Evolutionary conservation across 2,329 filamentous ascomycete species (phyloP), one percentile per base, ranked within the genome.

Genomic region (Macrophomina pseudophaseolina): DNA sequence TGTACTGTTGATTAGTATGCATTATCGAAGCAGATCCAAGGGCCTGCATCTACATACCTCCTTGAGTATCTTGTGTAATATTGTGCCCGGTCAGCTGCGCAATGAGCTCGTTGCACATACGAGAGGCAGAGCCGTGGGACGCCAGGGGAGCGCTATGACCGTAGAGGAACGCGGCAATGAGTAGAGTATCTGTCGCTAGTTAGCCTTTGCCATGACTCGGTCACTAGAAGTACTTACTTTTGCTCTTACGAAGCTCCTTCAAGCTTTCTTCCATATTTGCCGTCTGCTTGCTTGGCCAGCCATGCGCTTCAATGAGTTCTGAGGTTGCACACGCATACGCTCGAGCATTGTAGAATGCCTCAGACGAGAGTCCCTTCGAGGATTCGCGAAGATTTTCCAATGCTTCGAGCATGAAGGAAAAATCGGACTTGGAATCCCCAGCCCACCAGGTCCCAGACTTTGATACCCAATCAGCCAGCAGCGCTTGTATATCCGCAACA

Each of bases 101-200:
- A 54, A 90, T 78, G 38, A 89, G 73, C 71, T 89, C 86, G 71
- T 88, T 90, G 72, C 85, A 87, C 63, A 87, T 76, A 67, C 83
- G 80, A 66, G 80, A 81, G 42, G 85, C 82, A 7, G 80, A 74
- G 46, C 82, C 80, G 18, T 80, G 83, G 5, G 79, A 77, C 1
- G 82, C 74, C 5, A 88, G 77, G 3, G 82, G 80, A 30, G 83
- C 80, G 51, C 81, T 81, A 68, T 84, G 80, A 2, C 83, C 81
- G 49, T 80, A 78, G 38, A 89, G 70, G 68, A 81, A 80, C 2
- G 83, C 81, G 40, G 83, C 74, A 1, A 84, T 78, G 8, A 79
- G 74, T 30, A 88, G 77, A 0, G 78, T 69, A 67, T 85, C 82
- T 66, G 79, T 74, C 16, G 2, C 9, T n/a, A 28, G 23, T 62